Evolutionary conservation across 1,139 yeast species (phyloP), one percentile per base, ranked within the genome.

Genomic region (Saccharomyces hybrid): DNA sequence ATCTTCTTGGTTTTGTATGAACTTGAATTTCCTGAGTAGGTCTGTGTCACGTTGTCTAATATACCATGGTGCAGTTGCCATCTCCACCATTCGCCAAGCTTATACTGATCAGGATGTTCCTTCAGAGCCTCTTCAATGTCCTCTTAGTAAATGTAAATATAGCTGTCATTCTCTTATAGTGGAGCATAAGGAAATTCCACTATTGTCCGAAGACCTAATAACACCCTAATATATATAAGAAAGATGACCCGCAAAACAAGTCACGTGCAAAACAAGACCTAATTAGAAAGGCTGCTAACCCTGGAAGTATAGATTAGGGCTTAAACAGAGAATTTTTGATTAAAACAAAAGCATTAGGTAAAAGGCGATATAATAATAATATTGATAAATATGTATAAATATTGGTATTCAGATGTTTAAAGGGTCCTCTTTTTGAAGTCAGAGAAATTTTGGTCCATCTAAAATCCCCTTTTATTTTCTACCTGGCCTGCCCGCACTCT

Each of bases 1-100:
- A 52, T 70, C 73, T 52, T 72, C 74, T 50, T 62, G 62, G 14
- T 61, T 60, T 50, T 70, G 69, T 31, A 71, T 71, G 53, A 59
- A 61, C 34, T 62, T 53, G 53, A 69, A 72, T 55, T 66, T 66
- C 11, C 57, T 55, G 7, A 58, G 49, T 12, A 70, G 48, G 29
- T 61, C 62, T n/a, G 48, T 52, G 24, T 62, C 62, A n/a, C 57
- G 49, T 49, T 66, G 73, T 14, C 54, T 54, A 50, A 71, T 54
- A 50, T 69, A 71, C 63, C 63, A 59, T 14, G 72, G 72, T 19
- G 55, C 49, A 12, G 46, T 28, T 47, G 47, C 31, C 54, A 52
- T 51, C 24, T 38, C 24, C 24, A 38, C 19, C 16, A 8, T 16
- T 38, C 12, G 44, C 24, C 3, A 38, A 38, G 26, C 12, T 8